Conservation (phyloP, 495 filamentous ascomycete species). For the Cercophora samala region DNA sequence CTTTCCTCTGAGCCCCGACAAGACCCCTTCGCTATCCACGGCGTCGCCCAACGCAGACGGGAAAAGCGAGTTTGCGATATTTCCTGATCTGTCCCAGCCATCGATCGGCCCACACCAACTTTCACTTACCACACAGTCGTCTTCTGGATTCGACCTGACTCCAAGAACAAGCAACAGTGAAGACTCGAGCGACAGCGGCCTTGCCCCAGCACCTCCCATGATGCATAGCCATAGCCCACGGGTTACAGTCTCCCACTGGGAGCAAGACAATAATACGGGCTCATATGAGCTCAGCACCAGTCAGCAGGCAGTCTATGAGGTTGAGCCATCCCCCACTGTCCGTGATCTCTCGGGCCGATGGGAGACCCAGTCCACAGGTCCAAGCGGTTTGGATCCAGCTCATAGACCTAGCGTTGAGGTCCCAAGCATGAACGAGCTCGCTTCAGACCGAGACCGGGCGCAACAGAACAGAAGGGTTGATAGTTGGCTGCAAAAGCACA, state of each 20-base stretch:
- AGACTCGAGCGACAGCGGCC: constrained; percentile 47
- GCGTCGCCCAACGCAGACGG: constrained; percentile 29
- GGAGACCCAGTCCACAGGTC: constrained; percentile 37
- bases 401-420: constrained; percentile 38
- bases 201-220: constrained; percentile 34
- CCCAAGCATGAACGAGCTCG: constrained; percentile 42
- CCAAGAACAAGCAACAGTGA: constrained; percentile 47
- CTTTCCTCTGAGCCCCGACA: constrained; percentile 36
- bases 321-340: constrained; percentile 14
- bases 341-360: constrained; percentile 41
- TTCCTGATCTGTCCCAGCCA: constrained; percentile 16
- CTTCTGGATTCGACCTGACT: constrained; percentile 41
- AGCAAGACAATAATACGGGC: constrained; percentile 31
- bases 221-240: constrained; percentile 47
- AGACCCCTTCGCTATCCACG: constrained; percentile 32
- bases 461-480: constrained; percentile 43
- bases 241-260: constrained; percentile 51
- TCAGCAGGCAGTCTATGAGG: constrained; percentile 15
- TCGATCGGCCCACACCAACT: constrained; percentile 25
- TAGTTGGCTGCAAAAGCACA: constrained; percentile 37
- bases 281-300: constrained; percentile 31
- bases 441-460: constrained; percentile 29
- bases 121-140: constrained; percentile 26
- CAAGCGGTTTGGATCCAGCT: constrained; percentile 43
- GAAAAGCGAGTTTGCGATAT: constrained; percentile 17